A percentile compares a stretch with the other conserved stretches of the same genome.
Conservation (phyloP, 306 rosid species). For the Cercis canadensis region DNA sequence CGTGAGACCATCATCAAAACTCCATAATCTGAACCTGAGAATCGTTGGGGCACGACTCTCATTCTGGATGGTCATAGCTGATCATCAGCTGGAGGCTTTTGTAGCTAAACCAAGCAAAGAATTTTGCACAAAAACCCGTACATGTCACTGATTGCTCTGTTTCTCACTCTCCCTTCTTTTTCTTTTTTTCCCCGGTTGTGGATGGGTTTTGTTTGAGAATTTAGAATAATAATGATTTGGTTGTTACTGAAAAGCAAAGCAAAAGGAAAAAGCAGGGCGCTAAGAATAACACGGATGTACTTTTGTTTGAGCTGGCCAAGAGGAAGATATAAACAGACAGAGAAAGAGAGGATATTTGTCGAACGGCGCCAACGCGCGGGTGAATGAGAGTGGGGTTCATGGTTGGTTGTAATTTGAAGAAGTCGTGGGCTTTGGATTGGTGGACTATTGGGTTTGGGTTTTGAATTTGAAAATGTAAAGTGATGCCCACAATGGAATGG, state of each 20-base stretch:
- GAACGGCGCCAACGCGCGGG: no score
- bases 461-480: no score
- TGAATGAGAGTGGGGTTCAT: no score
- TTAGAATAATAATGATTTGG: background rate
- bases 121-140: background rate
- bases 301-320: background rate
- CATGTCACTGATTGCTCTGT: constrained; percentile 3
- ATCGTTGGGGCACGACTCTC: background rate
- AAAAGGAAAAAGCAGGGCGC: background rate
- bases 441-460: no score
- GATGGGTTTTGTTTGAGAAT: background rate
- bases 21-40: background rate
- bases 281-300: background rate
- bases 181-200: no score
- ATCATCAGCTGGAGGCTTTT: constrained; percentile 28
- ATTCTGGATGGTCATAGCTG: constrained; percentile 35
- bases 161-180: no score
- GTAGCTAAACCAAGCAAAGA: constrained; percentile 15
- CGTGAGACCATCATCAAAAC: constrained; percentile 24
- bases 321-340: no score
- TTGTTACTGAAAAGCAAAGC: constrained; percentile 8
- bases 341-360: no score
- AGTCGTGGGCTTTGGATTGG: no score
- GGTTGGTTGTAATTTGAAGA: no score
- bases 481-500: no score